These are phyloP conservation scores for Ustilago nuda DNA, from an alignment of 1,284 basidiomycete genomes.

Conservation along the genomic window DNA sequence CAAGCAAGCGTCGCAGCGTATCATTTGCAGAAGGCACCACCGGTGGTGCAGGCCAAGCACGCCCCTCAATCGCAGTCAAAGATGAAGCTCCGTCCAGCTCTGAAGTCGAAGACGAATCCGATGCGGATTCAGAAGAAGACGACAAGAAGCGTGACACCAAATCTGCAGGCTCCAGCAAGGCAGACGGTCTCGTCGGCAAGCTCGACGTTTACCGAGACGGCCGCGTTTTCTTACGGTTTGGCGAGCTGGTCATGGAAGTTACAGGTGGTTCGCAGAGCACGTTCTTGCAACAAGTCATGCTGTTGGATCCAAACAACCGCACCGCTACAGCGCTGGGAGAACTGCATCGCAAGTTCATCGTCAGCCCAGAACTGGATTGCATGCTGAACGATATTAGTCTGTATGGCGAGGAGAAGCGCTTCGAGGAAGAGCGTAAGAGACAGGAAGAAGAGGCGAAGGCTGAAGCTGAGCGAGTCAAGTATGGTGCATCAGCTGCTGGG, in stretches of 20 bases:
- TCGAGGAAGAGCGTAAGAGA: slow-evolving; percentile 13
- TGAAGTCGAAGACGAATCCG: slow-evolving; percentile 24
- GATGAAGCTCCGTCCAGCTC: slow-evolving; percentile 15
- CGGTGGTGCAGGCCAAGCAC: slow-evolving; percentile 43
- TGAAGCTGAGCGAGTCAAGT: slow-evolving; percentile 27
- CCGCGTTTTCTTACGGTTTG: slow-evolving; percentile 59
- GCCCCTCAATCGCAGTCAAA: slow-evolving; percentile 13
- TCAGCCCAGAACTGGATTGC: slow-evolving; percentile 84
- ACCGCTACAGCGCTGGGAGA: slow-evolving; percentile 82
- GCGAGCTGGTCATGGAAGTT: slow-evolving; percentile 70
- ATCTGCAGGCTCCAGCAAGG: background rate
- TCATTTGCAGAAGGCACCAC: slow-evolving; percentile 60
- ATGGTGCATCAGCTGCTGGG: slow-evolving; percentile 17
- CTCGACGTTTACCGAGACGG: slow-evolving; percentile 64
- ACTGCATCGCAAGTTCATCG: slow-evolving; percentile 84
- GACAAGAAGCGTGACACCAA: slow-evolving; percentile 34
- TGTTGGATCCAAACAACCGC: slow-evolving; percentile 76
- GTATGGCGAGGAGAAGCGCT: slow-evolving; percentile 30
- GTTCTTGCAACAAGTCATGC: slow-evolving; percentile 88
- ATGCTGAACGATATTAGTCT: slow-evolving; percentile 74
- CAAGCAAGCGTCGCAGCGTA: slow-evolving; percentile 44
- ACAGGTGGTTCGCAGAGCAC: slow-evolving; percentile 84
- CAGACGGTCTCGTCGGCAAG: slow-evolving; percentile 62
- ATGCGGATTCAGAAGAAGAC: slow-evolving; percentile 22
- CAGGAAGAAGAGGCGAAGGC: slow-evolving; percentile 25